These are phyloP conservation scores for Quercus tomentella DNA, from an alignment of 331 rosid species.

Conservation along the genomic window DNA sequence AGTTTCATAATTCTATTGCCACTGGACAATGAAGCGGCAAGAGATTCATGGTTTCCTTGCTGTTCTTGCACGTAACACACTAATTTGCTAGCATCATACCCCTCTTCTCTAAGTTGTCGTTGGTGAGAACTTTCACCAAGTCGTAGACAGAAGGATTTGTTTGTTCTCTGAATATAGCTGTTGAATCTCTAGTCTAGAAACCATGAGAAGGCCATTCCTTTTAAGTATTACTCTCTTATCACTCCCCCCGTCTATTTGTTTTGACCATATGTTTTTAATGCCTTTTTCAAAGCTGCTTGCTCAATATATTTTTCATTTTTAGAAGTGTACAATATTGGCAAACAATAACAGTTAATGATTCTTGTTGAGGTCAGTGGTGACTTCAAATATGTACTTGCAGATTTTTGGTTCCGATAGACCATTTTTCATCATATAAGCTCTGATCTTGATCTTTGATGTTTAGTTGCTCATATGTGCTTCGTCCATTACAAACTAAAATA, in stretches of 20 bases:
- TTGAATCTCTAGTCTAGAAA: no score
- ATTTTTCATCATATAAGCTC: not conserved
- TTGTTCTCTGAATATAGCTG: no score
- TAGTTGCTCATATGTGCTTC: not conserved
- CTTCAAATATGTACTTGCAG: not conserved
- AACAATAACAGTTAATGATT: not conserved
- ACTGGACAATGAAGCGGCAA: no score
- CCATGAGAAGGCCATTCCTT: no score
- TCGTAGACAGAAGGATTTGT: no score
- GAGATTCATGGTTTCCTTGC: no score
- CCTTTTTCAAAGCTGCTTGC: not conserved
- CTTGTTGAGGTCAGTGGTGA: not conserved
- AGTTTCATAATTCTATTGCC: no score
- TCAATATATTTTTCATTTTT: not conserved
- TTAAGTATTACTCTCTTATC: no score
- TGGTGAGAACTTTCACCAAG: no score
- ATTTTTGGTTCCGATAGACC: not conserved
- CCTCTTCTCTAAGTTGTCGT: no score
- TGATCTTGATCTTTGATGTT: not conserved
- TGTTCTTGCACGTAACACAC: no score
- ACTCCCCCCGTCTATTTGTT: not conserved
- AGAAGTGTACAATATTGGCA: not conserved
- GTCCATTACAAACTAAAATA: not conserved
- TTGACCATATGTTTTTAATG: not conserved
- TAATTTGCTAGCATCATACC: no score